Percentiles rank a stretch among this genome's conserved stretches.
These are phyloP conservation scores for Pestalotiopsis sp. DNA, from an alignment of 2,329 filamentous ascomycete genomes.

Conservation along the genomic window DNA sequence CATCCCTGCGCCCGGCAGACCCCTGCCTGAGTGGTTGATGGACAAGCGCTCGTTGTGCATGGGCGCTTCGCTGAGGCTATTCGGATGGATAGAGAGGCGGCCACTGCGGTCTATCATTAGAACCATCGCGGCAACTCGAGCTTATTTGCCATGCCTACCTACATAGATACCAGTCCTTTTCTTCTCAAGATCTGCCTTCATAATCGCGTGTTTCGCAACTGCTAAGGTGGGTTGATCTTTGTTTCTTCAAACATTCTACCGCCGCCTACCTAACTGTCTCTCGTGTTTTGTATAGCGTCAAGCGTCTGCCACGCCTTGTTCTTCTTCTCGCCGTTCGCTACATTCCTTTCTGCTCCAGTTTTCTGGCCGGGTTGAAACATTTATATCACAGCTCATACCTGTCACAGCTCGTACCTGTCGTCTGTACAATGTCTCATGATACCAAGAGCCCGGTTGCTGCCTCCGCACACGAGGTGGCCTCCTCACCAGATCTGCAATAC, in stretches of 20 bases:
- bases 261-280: conserved; percentile 14
- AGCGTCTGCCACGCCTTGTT: conserved; percentile 1
- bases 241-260: conserved; percentile 22
- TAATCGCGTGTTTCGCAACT: conserved; percentile 25
- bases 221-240: conserved; percentile 17
- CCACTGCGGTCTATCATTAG: conserved; percentile 15
- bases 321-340: neutral
- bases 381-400: conserved; percentile 13
- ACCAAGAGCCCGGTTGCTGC: conserved; percentile 43
- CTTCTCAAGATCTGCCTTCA: conserved; percentile 24
- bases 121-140: conserved; percentile 1
- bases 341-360: conserved; percentile 5
- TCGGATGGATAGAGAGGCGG: neutral
- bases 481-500: conserved; percentile 39
- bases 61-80: conserved; percentile 17
- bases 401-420: conserved; percentile 9
- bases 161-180: conserved; percentile 22
- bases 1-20: conserved; percentile 20
- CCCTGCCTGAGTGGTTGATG: conserved; percentile 12
- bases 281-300: conserved; percentile 10
- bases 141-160: neutral
- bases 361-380: conserved; percentile 23
- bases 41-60: conserved; percentile 14
- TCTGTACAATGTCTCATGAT: conserved; percentile 32
- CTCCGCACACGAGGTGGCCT: conserved; percentile 54